A percentile compares a stretch with the other conserved stretches of the same genome.
phyloP scores from a whole-genome alignment of 2,329 filamentous ascomycete genomes.

The Microcyclospora pomicola region DNA sequence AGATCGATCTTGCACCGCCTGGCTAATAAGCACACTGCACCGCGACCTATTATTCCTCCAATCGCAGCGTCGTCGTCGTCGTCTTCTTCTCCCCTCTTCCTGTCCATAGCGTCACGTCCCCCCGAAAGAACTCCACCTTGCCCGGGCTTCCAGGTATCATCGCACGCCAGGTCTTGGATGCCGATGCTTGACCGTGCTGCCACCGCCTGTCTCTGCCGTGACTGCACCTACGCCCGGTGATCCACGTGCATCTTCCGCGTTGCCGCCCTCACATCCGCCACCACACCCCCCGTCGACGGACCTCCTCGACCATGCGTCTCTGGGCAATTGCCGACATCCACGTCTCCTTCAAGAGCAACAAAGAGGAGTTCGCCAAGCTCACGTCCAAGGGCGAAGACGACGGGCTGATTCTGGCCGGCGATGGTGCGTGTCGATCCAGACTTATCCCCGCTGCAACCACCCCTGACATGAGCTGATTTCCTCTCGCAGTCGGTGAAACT shows the following conservation, averaged over 20 bases:
- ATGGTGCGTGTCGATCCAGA: slow-evolving; percentile 14
- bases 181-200: no score
- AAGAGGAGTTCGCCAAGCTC: slow-evolving; percentile 30
- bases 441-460: no score
- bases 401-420: slow-evolving; percentile 33
- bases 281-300: background rate
- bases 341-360: slow-evolving; percentile 33
- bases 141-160: no score
- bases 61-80: no score
- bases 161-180: no score
- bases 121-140: no score
- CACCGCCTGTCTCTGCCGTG: no score
- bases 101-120: no score
- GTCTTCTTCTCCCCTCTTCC: no score
- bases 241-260: background rate
- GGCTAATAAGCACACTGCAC: no score
- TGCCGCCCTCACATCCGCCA: background rate
- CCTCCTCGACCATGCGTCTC: slow-evolving; percentile 14
- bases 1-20: no score
- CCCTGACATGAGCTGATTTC: slow-evolving; percentile 4
- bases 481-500: slow-evolving; percentile 18
- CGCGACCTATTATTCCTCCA: no score
- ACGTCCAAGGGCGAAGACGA: slow-evolving; percentile 25
- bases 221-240: background rate
- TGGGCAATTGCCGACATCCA: slow-evolving; percentile 35